Conservation (phyloP, 2,329 filamentous ascomycete species). For the Immersiporthe knoxdaviesiana region DNA sequence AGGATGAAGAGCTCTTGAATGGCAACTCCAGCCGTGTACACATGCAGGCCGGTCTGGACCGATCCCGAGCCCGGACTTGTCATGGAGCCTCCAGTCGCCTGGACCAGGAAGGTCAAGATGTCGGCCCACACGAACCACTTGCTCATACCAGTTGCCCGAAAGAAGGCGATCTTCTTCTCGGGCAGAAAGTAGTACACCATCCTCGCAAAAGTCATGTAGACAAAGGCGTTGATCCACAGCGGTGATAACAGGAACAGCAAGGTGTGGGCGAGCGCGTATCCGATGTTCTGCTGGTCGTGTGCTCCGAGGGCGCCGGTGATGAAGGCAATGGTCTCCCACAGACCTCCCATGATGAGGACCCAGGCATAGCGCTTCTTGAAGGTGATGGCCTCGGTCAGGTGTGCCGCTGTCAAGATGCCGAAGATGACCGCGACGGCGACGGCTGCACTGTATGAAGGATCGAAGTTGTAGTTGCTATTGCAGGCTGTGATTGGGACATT, state of each 20-base stretch:
- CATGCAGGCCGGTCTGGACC: slow-evolving; percentile 41
- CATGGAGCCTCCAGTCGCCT: slow-evolving; percentile 45
- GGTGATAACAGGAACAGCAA: slow-evolving; percentile 48
- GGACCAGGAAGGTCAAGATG: slow-evolving; percentile 51
- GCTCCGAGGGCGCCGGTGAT: slow-evolving; percentile 41
- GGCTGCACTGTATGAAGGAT: slow-evolving; percentile 35
- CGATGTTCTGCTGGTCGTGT: slow-evolving; percentile 43
- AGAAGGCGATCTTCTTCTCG: slow-evolving; percentile 36
- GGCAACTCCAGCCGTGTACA: slow-evolving; percentile 46
- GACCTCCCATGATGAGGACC: slow-evolving; percentile 45
- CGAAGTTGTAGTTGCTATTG: slow-evolving; percentile 38
- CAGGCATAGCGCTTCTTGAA: slow-evolving; percentile 36
- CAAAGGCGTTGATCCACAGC: slow-evolving; percentile 50
- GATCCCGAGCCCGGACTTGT: slow-evolving; percentile 33
- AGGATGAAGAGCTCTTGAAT: slow-evolving; percentile 44
- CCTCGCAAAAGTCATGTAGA: slow-evolving; percentile 49
- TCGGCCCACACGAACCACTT: slow-evolving; percentile 53
- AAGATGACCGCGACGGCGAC: slow-evolving; percentile 36
- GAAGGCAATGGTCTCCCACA: slow-evolving; percentile 47
- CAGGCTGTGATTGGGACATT: slow-evolving; percentile 35
- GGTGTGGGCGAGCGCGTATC: slow-evolving; percentile 38
- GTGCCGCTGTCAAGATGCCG: slow-evolving; percentile 32
- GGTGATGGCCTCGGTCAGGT: slow-evolving; percentile 33
- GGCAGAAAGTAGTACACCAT: slow-evolving; percentile 45
- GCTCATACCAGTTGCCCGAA: slow-evolving; percentile 44